Evolutionary conservation across 768 basidiomycete genomes (phyloP), one percentile per base, ranked within the genome.

Genomic region (Paxillus ammoniavirescens): DNA sequence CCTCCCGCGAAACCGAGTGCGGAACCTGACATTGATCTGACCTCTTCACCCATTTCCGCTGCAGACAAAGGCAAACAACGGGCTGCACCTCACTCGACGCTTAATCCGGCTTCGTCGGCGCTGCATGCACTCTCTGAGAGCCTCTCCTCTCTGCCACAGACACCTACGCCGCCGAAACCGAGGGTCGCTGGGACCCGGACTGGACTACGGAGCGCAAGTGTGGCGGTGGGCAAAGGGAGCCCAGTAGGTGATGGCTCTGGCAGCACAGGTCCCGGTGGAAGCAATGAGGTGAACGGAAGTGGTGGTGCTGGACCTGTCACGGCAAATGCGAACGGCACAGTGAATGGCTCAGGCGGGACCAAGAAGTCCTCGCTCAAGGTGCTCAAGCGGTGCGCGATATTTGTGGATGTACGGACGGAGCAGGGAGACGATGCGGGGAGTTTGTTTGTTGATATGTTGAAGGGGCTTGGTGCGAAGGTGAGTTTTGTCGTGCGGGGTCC

Each of bases 391-490:
- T 93, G 92, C 51, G 77, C 80, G 2, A 84, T 93, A 8, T 94
- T 91, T 61, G 92, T 95, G 45, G 93, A 95, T 64, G 90, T 96
- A 26, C 65, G 77, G 57, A 83, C 82, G 12, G 80, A 79, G 33
- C 83, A 86, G 53, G 91, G 89, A 0, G 90, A 91, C 49, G 84
- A 95, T 61, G 90, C 89, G 0, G 86, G 89, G 0, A 80, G 80
- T 23, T 70, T 93, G 60, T 95, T 95, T 61, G 80, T 86, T 13
- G 89, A 94, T 45, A 91, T 94, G 87, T 68, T 95, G 58, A 81
- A 81, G 58, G 77, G 78, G 30, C 72, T 93, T 9, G 94, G 93
- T 17, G 93, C 93, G 42, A 83, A 82, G 77, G 93, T 93, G 58
- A 55, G 80, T 66, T 8, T 17, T 21, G 8, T 47, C 37, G 14